These are phyloP conservation scores for Sesbania bispinosa DNA, from an alignment of 306 rosid genomes.

Conservation along the genomic window DNA sequence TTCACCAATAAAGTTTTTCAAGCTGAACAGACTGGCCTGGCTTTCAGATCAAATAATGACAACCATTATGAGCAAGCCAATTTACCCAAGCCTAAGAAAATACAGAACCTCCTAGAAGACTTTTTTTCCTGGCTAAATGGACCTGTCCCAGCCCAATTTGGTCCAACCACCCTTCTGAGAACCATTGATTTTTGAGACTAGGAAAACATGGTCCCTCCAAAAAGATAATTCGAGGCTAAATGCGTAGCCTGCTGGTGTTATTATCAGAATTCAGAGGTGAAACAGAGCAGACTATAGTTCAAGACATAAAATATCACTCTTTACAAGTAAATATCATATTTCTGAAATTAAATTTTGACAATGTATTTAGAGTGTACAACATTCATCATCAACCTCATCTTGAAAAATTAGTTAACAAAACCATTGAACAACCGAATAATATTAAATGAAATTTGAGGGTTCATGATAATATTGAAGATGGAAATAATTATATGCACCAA, in stretches of 20 bases:
- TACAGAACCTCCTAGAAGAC: neutral
- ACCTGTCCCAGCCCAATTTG: neutral
- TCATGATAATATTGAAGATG: constrained; percentile 11
- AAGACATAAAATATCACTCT: neutral
- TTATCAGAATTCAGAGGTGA: neutral
- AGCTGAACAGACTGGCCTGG: neutral
- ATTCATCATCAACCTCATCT: constrained; percentile 9
- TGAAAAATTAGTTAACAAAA: neutral
- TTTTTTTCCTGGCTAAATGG: neutral
- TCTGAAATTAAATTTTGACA: neutral
- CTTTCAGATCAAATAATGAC: neutral
- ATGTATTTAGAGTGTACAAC: neutral
- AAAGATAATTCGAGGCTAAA: neutral
- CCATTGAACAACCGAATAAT: neutral
- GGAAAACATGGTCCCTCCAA: neutral
- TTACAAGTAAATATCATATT: neutral
- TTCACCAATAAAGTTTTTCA: neutral
- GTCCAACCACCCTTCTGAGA: neutral
- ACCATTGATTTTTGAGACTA: neutral
- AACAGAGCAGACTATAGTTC: neutral
- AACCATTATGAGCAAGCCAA: too few species aligned
- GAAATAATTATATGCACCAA: neutral
- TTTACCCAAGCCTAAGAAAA: too few species aligned
- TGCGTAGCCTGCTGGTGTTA: neutral
- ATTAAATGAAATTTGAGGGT: constrained; percentile 14